Evolutionary conservation across 2,329 filamentous ascomycete species (phyloP), one percentile per base, ranked within the genome.

Genomic region (Fusarium pininemorale): DNA sequence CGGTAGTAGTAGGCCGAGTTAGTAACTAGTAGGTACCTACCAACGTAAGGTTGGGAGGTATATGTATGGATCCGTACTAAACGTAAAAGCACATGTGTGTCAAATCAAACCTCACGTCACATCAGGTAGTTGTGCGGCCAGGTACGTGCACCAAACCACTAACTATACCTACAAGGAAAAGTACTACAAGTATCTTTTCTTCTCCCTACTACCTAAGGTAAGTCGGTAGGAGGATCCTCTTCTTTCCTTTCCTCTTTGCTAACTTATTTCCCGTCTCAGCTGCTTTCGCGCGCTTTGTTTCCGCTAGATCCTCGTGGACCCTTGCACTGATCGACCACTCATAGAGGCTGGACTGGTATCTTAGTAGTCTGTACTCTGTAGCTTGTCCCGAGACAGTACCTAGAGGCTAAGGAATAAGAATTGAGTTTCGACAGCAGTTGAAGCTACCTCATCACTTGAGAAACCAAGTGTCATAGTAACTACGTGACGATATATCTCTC

Each of bases 271-370:
- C 44, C 39, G 51, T 56, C 56, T 55, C 57, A 59, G 50, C 50
- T 55, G 32, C 35, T 61, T 66, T 71, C 51, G 61, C 55, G 41
- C 67, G 53, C 65, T 62, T 70, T 73, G 66, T 70, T 70, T 61
- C 56, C 66, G 58, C 71, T 64, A 72, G 63, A 60, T 71, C 60
- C 64, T 66, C 60, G 15, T 48, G 35, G 54, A 59, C 56, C 73
- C 73, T 64, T 62, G 66, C n/a, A 73, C 51, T 30, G 67, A 57
- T 70, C 71, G 71, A 51, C 71, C 66, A 72, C 59, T 73, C 38
- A 71, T 26, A 62, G n/a, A 61, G 50, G 44, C n/a, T 41, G 55
- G 18, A 28, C 47, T 28, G 53, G 64, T 48, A 35, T 44, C 55
- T 48, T 41, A n/a, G 39, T 15, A 48, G 26, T 48, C 44, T 26